Evolutionary conservation across 2,329 filamentous ascomycete species (phyloP).

Genomic region (Phialophora expanda): DNA sequence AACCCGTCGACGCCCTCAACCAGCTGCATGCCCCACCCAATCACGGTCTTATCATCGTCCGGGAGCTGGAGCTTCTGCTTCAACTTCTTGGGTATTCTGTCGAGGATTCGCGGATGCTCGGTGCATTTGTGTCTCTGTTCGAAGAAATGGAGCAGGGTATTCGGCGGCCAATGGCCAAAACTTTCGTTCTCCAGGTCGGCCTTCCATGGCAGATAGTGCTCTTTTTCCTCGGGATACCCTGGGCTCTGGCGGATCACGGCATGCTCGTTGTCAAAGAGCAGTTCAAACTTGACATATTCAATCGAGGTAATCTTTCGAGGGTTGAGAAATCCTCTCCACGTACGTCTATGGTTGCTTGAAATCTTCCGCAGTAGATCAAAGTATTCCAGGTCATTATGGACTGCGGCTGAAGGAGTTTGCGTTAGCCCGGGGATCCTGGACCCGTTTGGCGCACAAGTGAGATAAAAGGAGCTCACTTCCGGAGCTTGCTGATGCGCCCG

Average conservation of each 20-base stretch:
- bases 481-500: too few species aligned
- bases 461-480: background rate
- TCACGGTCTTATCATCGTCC: background rate
- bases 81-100: slow-evolving; percentile 8
- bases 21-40: slow-evolving; percentile 16
- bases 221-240: background rate
- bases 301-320: slow-evolving; percentile 12
- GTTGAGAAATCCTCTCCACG: background rate
- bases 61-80: slow-evolving; percentile 7
- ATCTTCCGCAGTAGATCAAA: slow-evolving; percentile 1
- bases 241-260: slow-evolving; percentile 10
- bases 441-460: background rate
- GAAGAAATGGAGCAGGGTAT: slow-evolving; percentile 12
- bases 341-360: background rate
- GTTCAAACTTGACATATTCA: slow-evolving; percentile 14
- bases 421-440: background rate
- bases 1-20: slow-evolving; percentile 2
- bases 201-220: slow-evolving; percentile 7
- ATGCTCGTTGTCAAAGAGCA: slow-evolving; percentile 17
- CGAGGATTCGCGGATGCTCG: slow-evolving; percentile 11
- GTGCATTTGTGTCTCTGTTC: slow-evolving; percentile 6
- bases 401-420: background rate
- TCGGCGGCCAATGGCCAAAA: slow-evolving; percentile 2
- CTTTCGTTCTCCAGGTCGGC: background rate
- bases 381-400: background rate